phyloP scores from a whole-genome alignment of 2,329 filamentous ascomycete genomes.

The Penicillium sp. region DNA sequence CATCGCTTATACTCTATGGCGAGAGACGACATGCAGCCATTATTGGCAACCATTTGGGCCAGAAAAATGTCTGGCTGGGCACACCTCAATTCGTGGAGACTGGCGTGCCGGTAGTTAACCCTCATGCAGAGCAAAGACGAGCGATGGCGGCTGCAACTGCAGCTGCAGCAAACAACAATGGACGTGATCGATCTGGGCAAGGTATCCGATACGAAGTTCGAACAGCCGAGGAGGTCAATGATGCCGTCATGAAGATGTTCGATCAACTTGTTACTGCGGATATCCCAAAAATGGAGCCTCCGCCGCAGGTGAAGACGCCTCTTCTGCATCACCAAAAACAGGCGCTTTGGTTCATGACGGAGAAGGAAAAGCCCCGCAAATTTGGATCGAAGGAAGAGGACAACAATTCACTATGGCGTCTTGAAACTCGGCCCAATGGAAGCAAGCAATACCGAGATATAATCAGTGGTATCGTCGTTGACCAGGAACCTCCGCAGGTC shows the following conservation, averaged over 20 bases:
- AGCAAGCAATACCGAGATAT: conserved; percentile 69
- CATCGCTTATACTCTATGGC: conserved; percentile 76
- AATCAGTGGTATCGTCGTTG: conserved; percentile 67
- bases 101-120: conserved; percentile 69
- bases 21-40: conserved; percentile 59
- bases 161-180: conserved; percentile 13
- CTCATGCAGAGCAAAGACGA: conserved; percentile 56
- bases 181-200: conserved; percentile 20
- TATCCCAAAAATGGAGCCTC: conserved; percentile 66
- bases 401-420: conserved; percentile 72
- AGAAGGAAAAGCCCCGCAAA: conserved; percentile 64
- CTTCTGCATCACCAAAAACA: conserved; percentile 85
- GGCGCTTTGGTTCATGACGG: conserved; percentile 78
- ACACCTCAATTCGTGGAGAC: conserved; percentile 61
- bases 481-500: conserved; percentile 59
- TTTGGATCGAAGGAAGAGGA: conserved; percentile 55
- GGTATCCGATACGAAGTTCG: conserved; percentile 45
- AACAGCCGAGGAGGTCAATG: conserved; percentile 79
- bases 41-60: conserved; percentile 64
- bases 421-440: conserved; percentile 53
- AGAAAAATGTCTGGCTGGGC: conserved; percentile 62
- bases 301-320: conserved; percentile 57
- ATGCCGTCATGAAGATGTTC: conserved; percentile 80
- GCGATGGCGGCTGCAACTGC: conserved; percentile 34
- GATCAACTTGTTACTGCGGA: conserved; percentile 73